phyloP scores from a whole-genome alignment of 1,139 yeast genomes.

The Kluyveromyces marxianus region DNA sequence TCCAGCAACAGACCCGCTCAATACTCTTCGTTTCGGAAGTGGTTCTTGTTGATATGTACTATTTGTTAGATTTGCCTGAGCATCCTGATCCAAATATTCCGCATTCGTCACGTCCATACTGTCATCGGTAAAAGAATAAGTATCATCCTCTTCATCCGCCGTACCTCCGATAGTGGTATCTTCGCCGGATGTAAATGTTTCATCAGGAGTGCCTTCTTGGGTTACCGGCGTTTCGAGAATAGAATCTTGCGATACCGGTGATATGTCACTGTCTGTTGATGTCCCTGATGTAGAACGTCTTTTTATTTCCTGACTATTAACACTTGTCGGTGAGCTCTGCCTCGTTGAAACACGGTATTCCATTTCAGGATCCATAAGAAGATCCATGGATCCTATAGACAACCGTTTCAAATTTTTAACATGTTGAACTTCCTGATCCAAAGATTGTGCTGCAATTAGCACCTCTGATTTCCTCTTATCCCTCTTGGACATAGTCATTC shows the following conservation, averaged over 20 bases:
- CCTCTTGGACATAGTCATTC: constrained; percentile 1
- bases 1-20: background rate
- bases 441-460: constrained; percentile 29
- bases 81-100: constrained; percentile 7
- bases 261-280: too few species aligned
- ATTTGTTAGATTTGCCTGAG: background rate
- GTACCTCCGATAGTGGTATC: background rate
- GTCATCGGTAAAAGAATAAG: constrained; percentile 8
- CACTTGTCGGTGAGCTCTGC: background rate
- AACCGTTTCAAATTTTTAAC: constrained; percentile 29
- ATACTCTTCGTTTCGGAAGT: constrained; percentile 2
- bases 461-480: constrained; percentile 30
- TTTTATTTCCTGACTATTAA: background rate
- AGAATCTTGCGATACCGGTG: too few species aligned
- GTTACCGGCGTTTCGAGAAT: too few species aligned
- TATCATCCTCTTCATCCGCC: constrained; percentile 5
- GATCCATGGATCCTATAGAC: constrained; percentile 31
- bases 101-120: constrained; percentile 9
- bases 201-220: too few species aligned
- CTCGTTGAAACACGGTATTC: constrained; percentile 15
- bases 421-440: constrained; percentile 28
- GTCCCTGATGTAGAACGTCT: background rate
- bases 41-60: background rate
- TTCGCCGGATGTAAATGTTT: background rate
- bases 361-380: constrained; percentile 29